Base-by-base conservation (phyloP, 139 green algal genomes). In the Eudorina sp. region DNA sequence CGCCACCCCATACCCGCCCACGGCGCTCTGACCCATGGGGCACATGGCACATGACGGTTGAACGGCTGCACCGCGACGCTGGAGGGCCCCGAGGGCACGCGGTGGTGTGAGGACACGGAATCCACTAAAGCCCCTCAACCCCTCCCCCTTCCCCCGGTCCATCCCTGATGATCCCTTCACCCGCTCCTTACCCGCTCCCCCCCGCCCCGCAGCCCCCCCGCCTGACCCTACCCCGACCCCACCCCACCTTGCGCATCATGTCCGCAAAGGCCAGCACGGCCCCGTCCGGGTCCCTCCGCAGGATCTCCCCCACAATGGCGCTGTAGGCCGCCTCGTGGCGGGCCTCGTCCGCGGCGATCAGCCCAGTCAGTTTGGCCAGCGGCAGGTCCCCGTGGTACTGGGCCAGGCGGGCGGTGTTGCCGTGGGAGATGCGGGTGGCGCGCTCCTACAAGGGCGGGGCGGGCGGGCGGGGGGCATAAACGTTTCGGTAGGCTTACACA, bases 271-370 rank as follows among this genome's bases (percentile, higher is more conserved):
- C 96, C 36, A 98, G 83, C 90, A 99, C 95, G 31, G 96, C 92
- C 73, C 96, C 96, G 31, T 92, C 78, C 23, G 89, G 84, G 77
- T 92, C 84, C 29, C 84, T 25, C 5, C 38, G 34, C 5, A 94
- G 68, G 0, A 93, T 27, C 84, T 93, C 78, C 4, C 29, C 36
- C 46, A 93, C 87, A 25, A 93, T 93, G 87, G 36, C 77, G 27
- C 66, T 88, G 84, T 93, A 93, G 1, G 90, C 90, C 45, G 94
- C 92, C 94, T 99, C 98, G 93, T 99, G 98, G 5, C 98, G 95
- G n/a, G 89, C 94, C 94, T 99, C 98, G 93, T 99, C 98, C 1
- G 93, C 94, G 18, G 97, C 97, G 51, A 99, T 97, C 18, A 95
- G 87, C 18, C 96, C 97, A 87, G 95, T 98, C 58, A 90, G 95